Evolutionary conservation across 208 protist species (phyloP).

Genomic region (Acanthamoeba castellanii): DNA sequence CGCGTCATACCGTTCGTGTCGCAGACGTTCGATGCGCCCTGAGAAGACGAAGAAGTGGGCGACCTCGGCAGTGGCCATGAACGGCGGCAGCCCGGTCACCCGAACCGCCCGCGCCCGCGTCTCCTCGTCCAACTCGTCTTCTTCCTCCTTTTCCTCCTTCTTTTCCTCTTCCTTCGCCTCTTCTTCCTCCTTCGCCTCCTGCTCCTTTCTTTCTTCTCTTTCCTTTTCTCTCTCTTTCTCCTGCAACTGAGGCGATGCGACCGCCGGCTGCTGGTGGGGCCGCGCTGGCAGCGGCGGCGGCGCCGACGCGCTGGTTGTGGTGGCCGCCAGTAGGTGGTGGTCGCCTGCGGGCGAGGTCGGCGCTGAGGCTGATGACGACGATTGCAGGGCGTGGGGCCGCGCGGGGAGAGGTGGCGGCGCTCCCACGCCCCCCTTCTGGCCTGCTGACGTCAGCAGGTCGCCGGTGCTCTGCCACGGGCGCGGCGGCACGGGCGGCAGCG

Average conservation of each 20-base stretch:
- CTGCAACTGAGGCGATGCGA: not conserved
- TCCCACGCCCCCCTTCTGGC: not conserved
- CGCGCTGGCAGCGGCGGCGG: not conserved
- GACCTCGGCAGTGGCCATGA: slow-evolving; percentile 8
- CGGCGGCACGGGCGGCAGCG: not conserved
- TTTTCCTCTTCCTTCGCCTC: not conserved
- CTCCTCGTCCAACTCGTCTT: not conserved
- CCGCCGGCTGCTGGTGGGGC: not conserved
- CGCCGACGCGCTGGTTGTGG: not conserved
- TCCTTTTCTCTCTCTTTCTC: not conserved
- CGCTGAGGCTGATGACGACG: not conserved
- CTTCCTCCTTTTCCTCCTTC: not conserved
- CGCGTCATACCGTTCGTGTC: not conserved
- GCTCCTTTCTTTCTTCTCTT: not conserved
- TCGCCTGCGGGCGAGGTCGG: no score
- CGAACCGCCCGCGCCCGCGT: not conserved
- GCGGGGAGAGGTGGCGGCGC: not conserved
- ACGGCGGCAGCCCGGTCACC: slow-evolving; percentile 20
- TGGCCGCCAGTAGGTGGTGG: no score
- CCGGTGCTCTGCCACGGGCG: slow-evolving; percentile 15
- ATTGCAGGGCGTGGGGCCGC: not conserved
- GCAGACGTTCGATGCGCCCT: not conserved
- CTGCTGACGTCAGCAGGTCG: not conserved
- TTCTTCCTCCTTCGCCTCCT: not conserved
- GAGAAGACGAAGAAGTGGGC: slow-evolving; percentile 44